These are phyloP conservation scores for Zelopaecilomyces penicillatus DNA, from an alignment of 2,329 filamentous ascomycete species.

Conservation along the genomic window DNA sequence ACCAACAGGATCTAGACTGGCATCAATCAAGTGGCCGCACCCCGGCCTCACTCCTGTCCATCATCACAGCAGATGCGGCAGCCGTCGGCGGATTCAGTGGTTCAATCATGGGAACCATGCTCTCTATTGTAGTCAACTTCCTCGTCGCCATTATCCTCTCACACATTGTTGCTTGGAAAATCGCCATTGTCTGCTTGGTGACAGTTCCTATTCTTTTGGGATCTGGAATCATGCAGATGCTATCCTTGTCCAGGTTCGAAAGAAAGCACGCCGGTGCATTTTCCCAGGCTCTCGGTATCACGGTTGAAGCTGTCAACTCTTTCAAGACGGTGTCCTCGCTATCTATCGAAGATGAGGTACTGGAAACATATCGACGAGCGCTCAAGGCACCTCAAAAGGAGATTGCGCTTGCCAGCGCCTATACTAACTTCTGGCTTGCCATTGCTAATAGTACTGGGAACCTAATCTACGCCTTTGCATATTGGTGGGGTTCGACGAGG, in stretches of 20 bases:
- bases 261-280: conserved; percentile 57
- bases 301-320: conserved; percentile 57
- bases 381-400: conserved; percentile 45
- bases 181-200: conserved; percentile 63
- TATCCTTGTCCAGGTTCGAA: conserved; percentile 53
- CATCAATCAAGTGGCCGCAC: conserved; percentile 57
- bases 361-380: conserved; percentile 43
- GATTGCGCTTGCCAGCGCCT: conserved; percentile 39
- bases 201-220: conserved; percentile 61
- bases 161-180: conserved; percentile 67
- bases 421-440: conserved; percentile 52
- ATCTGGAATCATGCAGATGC: conserved; percentile 60
- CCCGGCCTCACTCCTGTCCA: conserved; percentile 53
- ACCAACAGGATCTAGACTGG: conserved; percentile 62
- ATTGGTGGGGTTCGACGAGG: conserved; percentile 70
- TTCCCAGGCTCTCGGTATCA: conserved; percentile 53
- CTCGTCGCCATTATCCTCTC: conserved; percentile 59
- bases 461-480: conserved; percentile 65
- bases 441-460: conserved; percentile 53
- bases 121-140: conserved; percentile 61
- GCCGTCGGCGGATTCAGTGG: conserved; percentile 61
- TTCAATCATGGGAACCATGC: conserved; percentile 60
- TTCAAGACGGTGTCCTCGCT: conserved; percentile 55
- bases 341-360: conserved; percentile 43
- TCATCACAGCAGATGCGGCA: conserved; percentile 62